Evolutionary conservation across 805 yeast genomes (phyloP).

Genomic region (Lachancea sp.): DNA sequence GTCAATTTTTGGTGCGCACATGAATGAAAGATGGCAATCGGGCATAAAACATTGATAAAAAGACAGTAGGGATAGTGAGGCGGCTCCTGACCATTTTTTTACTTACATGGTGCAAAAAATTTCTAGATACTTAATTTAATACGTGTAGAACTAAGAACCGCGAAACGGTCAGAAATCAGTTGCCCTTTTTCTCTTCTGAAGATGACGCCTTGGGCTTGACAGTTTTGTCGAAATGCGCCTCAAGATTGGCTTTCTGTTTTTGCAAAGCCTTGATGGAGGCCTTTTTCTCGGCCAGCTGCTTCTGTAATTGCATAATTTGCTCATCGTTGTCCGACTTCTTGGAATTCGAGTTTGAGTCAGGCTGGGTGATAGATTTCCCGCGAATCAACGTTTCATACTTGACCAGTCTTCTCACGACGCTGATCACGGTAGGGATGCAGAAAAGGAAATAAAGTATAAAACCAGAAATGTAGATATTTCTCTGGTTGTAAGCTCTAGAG

Average conservation of each 20-base stretch:
- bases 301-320: slow-evolving; percentile 34
- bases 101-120: too few relatives aligned
- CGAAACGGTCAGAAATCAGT: too few relatives aligned
- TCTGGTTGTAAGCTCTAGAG: slow-evolving; percentile 54
- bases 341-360: slow-evolving; percentile 10
- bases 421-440: slow-evolving; percentile 49
- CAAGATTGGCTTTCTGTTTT: slow-evolving; percentile 47
- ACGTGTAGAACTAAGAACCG: too few relatives aligned
- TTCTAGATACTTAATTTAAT: too few relatives aligned
- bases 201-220: slow-evolving; percentile 23
- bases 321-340: slow-evolving; percentile 8
- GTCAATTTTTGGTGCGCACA: slow-evolving; percentile 44
- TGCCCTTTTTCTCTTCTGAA: slow-evolving; percentile 22
- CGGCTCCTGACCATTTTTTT: too few relatives aligned
- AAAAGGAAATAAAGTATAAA: slow-evolving; percentile 51
- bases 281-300: slow-evolving; percentile 36
- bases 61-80: not conserved
- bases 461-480: slow-evolving; percentile 58
- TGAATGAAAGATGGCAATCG: slow-evolving; percentile 62
- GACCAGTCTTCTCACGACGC: slow-evolving; percentile 47
- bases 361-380: slow-evolving; percentile 13
- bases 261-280: slow-evolving; percentile 42
- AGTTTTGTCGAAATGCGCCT: slow-evolving; percentile 40
- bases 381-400: slow-evolving; percentile 37
- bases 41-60: slow-evolving; percentile 31